These are phyloP conservation scores for Aristolochia californica DNA, from an alignment of 164 flowering plant genomes.

Conservation along the genomic window DNA sequence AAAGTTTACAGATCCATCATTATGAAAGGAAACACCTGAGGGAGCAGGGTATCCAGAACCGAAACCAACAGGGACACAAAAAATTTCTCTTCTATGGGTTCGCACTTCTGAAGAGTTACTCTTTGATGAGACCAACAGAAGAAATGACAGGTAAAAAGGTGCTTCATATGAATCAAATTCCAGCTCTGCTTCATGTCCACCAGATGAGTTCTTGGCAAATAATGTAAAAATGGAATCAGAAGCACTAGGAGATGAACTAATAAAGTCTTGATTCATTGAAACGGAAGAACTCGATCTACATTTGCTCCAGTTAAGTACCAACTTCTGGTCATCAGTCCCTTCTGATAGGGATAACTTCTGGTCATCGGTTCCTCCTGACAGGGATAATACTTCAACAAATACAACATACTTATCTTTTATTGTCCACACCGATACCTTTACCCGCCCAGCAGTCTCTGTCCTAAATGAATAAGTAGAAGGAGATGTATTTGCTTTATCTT, in stretches of 20 bases:
- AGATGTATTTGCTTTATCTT: constrained; percentile 22
- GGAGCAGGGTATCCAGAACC: constrained; percentile 59
- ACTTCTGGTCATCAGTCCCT: constrained; percentile 12
- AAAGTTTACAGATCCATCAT: constrained; percentile 66
- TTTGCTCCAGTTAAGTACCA: constrained; percentile 59
- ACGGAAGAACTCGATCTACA: no score
- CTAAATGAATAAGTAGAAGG: constrained; percentile 48
- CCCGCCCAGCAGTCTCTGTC: constrained; percentile 54
- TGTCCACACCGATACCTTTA: constrained; percentile 55
- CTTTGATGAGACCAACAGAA: constrained; percentile 22
- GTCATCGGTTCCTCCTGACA: no score
- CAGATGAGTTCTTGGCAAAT: constrained; percentile 19
- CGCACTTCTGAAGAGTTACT: constrained; percentile 26
- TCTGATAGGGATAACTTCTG: constrained; percentile 33
- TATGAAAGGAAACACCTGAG: constrained; percentile 53
- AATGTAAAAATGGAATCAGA: constrained; percentile 20
- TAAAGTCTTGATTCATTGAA: constrained; percentile 26
- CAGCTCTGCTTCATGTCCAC: constrained; percentile 30
- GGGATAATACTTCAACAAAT: constrained; percentile 46
- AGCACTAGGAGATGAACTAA: constrained; percentile 2
- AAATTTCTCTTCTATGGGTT: constrained; percentile 51
- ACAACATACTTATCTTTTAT: constrained; percentile 31
- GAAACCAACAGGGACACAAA: constrained; percentile 80
- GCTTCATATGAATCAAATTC: constrained; percentile 52
- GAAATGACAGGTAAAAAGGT: constrained; percentile 71